These are phyloP conservation scores for Dillenia turbinata DNA, from an alignment of 164 flowering plant species.

Conservation along the genomic window DNA sequence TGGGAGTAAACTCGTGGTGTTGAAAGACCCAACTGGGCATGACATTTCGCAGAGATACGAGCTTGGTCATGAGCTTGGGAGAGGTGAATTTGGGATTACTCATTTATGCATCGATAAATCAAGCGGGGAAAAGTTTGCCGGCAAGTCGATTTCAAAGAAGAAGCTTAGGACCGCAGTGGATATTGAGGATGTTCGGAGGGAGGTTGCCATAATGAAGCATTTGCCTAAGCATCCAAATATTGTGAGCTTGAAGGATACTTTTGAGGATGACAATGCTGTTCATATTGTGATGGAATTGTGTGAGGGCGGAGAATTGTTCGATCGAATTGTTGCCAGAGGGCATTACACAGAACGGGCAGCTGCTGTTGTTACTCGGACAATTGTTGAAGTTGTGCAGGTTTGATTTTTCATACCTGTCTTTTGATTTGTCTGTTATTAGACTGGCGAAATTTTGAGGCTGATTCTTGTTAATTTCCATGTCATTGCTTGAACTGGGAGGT, in stretches of 20 bases:
- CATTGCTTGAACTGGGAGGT: no score
- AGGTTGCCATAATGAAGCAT: conserved; percentile 63
- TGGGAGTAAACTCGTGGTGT: conserved; percentile 33
- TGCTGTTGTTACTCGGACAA: conserved; percentile 38
- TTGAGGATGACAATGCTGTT: conserved; percentile 58
- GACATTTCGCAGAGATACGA: conserved; percentile 36
- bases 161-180: conserved; percentile 48
- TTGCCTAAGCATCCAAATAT: conserved; percentile 56
- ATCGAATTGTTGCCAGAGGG: conserved; percentile 50
- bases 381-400: conserved; percentile 61
- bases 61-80: conserved; percentile 55
- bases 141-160: conserved; percentile 32
- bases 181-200: conserved; percentile 66
- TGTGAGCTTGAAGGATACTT: conserved; percentile 48
- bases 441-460: no score
- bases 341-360: conserved; percentile 64
- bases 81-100: conserved; percentile 67
- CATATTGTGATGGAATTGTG: conserved; percentile 63
- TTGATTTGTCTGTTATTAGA: not conserved
- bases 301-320: conserved; percentile 48
- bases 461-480: no score
- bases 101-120: conserved; percentile 35
- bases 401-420: not conserved
- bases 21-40: conserved; percentile 44
- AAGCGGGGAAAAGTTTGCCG: conserved; percentile 41